Evolutionary conservation across 371 early-diverging fungal genomes (phyloP), one percentile per base, ranked within the genome.

Genomic region (Choanephora cucurbitarum): DNA sequence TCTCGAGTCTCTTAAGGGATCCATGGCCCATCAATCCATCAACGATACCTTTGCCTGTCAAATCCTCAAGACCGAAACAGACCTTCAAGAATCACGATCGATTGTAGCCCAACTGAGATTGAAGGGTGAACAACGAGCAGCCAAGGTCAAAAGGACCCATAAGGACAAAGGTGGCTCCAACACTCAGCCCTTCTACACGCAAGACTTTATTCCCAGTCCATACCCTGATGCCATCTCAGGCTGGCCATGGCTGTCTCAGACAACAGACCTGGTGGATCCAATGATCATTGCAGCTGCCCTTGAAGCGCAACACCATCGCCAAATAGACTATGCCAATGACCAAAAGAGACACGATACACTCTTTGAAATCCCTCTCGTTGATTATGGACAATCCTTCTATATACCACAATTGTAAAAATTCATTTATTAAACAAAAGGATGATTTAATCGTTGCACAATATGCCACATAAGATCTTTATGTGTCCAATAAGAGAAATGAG

Each of bases 401-500:
- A 56, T 61, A 1, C 39, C 57, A 18, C n/a, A n/a, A n/a, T n/a
- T n/a, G n/a, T n/a, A n/a, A n/a, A n/a, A n/a, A n/a, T n/a, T n/a
- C n/a, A n/a, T n/a, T n/a, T n/a, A n/a, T n/a, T n/a, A n/a, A n/a
- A n/a, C n/a, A n/a, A n/a, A n/a, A n/a, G n/a, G n/a, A n/a, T n/a
- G n/a, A n/a, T n/a, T 52, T 44, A 62, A 52, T 52, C 57, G 56
- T 52, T 57, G 57, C 15, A 79, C 66, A 13, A 79, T 68, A 60
- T 79, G 79, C 79, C 79, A 79, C 43, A 75, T 46, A 13, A 79
- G 53, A 62, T 79, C 80, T 42, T 69, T 72, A 52, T 71, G 69
- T 13, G 69, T 71, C 80, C 80, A 79, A 49, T 79, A 79, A 15
- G 77, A 79, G 54, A 79, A 79, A 54, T 79, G 80, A 1, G 77